A percentile compares a stretch with the other conserved stretches of the same genome.
Conservation (phyloP, 306 rosid genomes). For the Senna siamea region DNA sequence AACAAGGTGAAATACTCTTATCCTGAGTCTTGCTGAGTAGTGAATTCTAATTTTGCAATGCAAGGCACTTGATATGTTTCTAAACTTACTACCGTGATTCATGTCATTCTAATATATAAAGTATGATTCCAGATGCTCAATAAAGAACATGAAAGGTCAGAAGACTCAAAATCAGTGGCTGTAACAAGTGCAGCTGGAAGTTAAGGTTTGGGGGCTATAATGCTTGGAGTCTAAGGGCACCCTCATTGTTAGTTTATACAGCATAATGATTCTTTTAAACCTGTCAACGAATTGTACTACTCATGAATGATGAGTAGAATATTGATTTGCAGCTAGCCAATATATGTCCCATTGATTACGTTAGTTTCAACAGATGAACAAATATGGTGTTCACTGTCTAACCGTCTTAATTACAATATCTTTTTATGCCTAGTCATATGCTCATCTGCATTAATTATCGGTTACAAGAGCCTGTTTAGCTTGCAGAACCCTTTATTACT, state of each 20-base stretch:
- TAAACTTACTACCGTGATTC: not conserved
- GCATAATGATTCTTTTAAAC: constrained; percentile 34
- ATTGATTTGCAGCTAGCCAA: too few relatives aligned
- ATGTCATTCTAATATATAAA: constrained; percentile 12
- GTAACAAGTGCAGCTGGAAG: constrained; percentile 50
- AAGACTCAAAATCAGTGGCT: constrained; percentile 52
- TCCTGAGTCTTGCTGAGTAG: constrained; percentile 9
- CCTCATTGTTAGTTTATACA: not conserved
- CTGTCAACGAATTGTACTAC: not conserved
- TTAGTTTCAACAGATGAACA: too few relatives aligned
- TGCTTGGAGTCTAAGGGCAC: constrained; percentile 15
- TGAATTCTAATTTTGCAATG: not conserved
- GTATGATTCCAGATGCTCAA: constrained; percentile 56
- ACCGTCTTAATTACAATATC: too few relatives aligned
- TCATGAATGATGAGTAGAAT: not conserved
- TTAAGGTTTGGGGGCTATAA: constrained; percentile 30
- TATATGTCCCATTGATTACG: too few relatives aligned
- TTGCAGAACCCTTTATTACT: too few relatives aligned
- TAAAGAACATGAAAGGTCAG: constrained; percentile 58
- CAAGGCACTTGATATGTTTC: constrained; percentile 3
- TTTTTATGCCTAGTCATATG: too few relatives aligned
- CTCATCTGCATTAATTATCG: too few relatives aligned
- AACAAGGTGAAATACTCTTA: constrained; percentile 52
- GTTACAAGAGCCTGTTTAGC: too few relatives aligned
- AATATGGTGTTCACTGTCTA: too few relatives aligned